Percentiles rank a stretch among this genome's conserved stretches.
These are phyloP conservation scores for Akanthomyces dipterigenus DNA, from an alignment of 2,329 filamentous ascomycete genomes.

Conservation along the genomic window DNA sequence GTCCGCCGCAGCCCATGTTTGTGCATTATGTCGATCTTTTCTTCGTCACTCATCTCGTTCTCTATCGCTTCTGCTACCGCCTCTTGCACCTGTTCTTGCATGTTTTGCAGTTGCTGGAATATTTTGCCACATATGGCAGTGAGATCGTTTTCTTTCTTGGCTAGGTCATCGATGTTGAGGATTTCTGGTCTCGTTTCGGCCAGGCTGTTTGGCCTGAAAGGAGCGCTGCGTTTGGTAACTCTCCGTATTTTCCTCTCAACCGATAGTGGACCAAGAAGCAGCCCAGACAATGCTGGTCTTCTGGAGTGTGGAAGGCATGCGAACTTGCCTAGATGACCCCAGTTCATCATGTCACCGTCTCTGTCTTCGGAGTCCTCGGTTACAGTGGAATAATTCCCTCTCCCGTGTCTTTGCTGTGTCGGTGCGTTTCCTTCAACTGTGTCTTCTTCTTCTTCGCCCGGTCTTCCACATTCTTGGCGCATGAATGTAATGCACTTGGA, in stretches of 20 bases:
- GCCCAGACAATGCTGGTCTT: conserved; percentile 72
- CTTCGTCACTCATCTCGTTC: conserved; percentile 40
- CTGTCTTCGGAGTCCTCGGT: conserved; percentile 48
- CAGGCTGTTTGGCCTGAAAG: conserved; percentile 61
- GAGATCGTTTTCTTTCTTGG: conserved; percentile 71
- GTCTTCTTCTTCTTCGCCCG: conserved; percentile 39
- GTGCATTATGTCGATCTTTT: conserved; percentile 50
- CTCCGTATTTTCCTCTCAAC: conserved; percentile 78
- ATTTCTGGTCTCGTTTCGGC: conserved; percentile 72
- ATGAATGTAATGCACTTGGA: conserved; percentile 87
- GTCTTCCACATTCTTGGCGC: conserved; percentile 55
- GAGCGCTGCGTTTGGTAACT: conserved; percentile 61
- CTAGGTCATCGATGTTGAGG: conserved; percentile 65
- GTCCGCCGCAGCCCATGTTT: conserved; percentile 58
- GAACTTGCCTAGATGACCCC: conserved; percentile 73
- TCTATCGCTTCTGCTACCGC: conserved; percentile 37
- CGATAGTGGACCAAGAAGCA: conserved; percentile 81
- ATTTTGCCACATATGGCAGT: conserved; percentile 75
- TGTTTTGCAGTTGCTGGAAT: conserved; percentile 49
- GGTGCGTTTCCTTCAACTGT: conserved; percentile 37
- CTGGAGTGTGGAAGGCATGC: conserved; percentile 67
- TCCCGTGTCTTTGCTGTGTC: conserved; percentile 20
- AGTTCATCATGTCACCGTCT: conserved; percentile 73
- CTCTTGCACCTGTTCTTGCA: conserved; percentile 40
- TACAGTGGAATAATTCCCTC: conserved; percentile 4